These are phyloP conservation scores for Backusella australiensis DNA, from an alignment of 192 early-diverging fungal genomes.

Conservation along the genomic window DNA sequence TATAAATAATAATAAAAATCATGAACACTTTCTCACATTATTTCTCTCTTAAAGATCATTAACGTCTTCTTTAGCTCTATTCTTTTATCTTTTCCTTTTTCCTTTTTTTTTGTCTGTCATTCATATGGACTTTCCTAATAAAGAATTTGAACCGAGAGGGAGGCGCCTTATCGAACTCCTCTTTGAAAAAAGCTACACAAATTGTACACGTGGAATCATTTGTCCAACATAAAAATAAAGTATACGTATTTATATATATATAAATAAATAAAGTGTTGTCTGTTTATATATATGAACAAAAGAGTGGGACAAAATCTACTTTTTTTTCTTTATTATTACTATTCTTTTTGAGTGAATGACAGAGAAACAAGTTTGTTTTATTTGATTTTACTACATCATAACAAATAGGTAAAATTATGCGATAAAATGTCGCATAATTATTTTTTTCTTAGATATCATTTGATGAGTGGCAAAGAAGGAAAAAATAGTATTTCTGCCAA, in stretches of 20 bases:
- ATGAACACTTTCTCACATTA: background rate
- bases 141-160: conserved; percentile 4
- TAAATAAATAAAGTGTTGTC: background rate
- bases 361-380: background rate
- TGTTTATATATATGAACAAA: background rate
- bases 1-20: background rate
- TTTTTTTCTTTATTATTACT: background rate
- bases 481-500: background rate
- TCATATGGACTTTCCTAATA: conserved; percentile 6
- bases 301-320: background rate
- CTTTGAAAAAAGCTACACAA: conserved; percentile 7
- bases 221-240: conserved; percentile 7
- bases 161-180: background rate
- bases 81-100: background rate
- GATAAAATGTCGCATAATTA: background rate
- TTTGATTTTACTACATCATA: background rate
- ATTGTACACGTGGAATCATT: background rate
- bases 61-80: background rate
- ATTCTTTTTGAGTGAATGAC: background rate
- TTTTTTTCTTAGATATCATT: background rate
- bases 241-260: background rate
- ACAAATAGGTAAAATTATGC: background rate
- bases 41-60: background rate
- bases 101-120: background rate
- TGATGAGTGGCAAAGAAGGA: background rate